Conservation (phyloP, 257 asterid species). For the Przewalskia tangutica region DNA sequence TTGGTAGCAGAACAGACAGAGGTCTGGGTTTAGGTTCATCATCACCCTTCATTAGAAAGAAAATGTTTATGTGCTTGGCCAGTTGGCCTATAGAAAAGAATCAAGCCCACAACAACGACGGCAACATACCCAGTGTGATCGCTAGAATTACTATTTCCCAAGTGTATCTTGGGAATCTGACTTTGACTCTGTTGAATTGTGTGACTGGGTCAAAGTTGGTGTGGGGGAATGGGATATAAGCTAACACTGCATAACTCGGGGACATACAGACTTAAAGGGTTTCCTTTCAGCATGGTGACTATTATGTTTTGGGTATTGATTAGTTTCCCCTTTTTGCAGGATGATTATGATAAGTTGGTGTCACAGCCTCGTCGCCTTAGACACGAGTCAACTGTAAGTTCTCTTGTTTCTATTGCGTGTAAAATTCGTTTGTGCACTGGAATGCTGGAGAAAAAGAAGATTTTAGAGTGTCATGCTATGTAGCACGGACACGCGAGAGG, state of each 20-base stretch:
- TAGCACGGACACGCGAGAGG: no score
- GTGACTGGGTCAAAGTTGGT: background rate
- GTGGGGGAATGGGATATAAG: background rate
- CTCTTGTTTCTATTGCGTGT: conserved; percentile 8
- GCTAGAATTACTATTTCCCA: background rate
- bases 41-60: background rate
- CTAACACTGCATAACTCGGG: background rate
- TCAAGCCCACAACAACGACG: background rate
- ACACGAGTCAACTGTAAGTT: conserved; percentile 86
- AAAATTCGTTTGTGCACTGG: background rate
- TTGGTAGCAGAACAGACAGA: background rate
- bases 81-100: background rate
- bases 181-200: background rate
- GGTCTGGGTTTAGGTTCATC: background rate
- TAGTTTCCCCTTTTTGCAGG: conserved; percentile 40
- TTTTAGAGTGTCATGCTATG: background rate
- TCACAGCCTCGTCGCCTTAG: conserved; percentile 64
- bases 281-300: background rate
- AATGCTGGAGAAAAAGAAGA: background rate
- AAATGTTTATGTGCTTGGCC: background rate
- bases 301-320: background rate
- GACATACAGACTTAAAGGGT: background rate
- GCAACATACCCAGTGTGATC: background rate
- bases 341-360: conserved; percentile 63
- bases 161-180: background rate